Conservation (phyloP, 768 basidiomycete species). For the Amylocystis lapponica region DNA sequence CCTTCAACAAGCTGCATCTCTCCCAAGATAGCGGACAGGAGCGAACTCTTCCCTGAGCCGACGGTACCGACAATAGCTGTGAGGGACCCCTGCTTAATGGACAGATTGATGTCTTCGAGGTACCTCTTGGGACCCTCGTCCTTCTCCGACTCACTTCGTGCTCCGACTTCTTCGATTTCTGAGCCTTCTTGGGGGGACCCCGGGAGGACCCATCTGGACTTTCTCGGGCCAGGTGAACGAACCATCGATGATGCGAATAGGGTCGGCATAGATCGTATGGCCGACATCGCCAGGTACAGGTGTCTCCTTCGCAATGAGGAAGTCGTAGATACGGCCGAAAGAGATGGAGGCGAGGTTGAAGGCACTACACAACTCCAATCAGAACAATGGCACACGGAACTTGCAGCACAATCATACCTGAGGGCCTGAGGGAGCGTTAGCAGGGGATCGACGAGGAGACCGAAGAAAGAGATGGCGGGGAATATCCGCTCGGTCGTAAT, state of each 20-base stretch:
- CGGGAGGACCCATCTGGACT: slow-evolving; percentile 45
- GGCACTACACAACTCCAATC: slow-evolving; percentile 12
- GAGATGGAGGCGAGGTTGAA: slow-evolving; percentile 21
- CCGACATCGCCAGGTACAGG: slow-evolving; percentile 63
- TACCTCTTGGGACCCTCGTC: slow-evolving; percentile 48
- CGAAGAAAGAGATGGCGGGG: slow-evolving; percentile 27
- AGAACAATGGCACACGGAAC: neutral
- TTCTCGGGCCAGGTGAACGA: slow-evolving; percentile 75
- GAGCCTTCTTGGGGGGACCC: slow-evolving; percentile 26
- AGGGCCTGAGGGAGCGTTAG: slow-evolving; percentile 24
- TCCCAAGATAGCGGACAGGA: slow-evolving; percentile 71
- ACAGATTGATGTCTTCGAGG: slow-evolving; percentile 56
- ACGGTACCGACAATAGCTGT: slow-evolving; percentile 83
- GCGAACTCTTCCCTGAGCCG: slow-evolving; percentile 63
- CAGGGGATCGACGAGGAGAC: slow-evolving; percentile 26
- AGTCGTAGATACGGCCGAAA: slow-evolving; percentile 24
- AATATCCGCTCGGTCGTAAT: slow-evolving; percentile 19
- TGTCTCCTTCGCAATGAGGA: slow-evolving; percentile 24
- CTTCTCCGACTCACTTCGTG: slow-evolving; percentile 30
- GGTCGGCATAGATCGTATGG: slow-evolving; percentile 34
- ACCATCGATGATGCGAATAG: slow-evolving; percentile 2
- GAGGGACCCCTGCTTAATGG: slow-evolving; percentile 70
- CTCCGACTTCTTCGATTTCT: slow-evolving; percentile 28
- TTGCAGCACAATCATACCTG: slow-evolving; percentile 13
- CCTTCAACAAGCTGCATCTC: slow-evolving; percentile 78